These are phyloP conservation scores for Talaromyces thailandensis DNA, from an alignment of 495 filamentous ascomycete species.

Conservation along the genomic window DNA sequence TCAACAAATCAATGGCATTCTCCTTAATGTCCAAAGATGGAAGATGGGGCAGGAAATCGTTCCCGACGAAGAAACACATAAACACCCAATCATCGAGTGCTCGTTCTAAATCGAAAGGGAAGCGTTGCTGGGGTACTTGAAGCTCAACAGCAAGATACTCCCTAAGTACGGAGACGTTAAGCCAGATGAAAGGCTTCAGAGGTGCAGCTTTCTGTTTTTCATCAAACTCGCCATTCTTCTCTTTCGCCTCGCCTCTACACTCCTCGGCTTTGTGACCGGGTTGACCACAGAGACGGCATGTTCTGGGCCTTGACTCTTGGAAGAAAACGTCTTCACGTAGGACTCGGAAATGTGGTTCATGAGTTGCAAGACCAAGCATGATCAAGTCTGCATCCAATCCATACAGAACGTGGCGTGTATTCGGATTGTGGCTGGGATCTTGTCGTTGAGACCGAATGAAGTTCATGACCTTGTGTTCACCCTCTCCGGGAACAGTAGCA, in stretches of 20 bases:
- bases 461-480: conserved; percentile 99
- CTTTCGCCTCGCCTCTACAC: conserved; percentile 74
- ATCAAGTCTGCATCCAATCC: conserved; percentile 96
- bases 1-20: conserved; percentile 92
- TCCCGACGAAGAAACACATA: conserved; percentile 99
- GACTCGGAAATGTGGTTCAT: conserved; percentile 96
- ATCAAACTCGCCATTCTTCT: conserved; percentile 76
- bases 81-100: conserved; percentile 99
- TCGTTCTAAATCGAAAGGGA: conserved; percentile 81
- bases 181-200: conserved; percentile 94
- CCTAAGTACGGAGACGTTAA: conserved; percentile 82
- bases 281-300: conserved; percentile 83
- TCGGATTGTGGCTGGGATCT: conserved; percentile 86
- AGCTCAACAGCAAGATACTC: conserved; percentile 93
- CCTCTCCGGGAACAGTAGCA: conserved; percentile 93
- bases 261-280: conserved; percentile 77
- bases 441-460: conserved; percentile 90
- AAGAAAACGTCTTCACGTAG: conserved; percentile 96
- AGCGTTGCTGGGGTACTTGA: conserved; percentile 66
- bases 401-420: conserved; percentile 93
- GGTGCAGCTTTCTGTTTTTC: conserved; percentile 65
- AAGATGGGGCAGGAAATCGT: conserved; percentile 96
- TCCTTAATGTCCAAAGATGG: conserved; percentile 95
- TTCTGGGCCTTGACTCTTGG: conserved; percentile 70
- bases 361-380: conserved; percentile 94